Base-by-base conservation (phyloP, 73 alveolate genomes). In the Symbiodinium pilosum region DNA sequence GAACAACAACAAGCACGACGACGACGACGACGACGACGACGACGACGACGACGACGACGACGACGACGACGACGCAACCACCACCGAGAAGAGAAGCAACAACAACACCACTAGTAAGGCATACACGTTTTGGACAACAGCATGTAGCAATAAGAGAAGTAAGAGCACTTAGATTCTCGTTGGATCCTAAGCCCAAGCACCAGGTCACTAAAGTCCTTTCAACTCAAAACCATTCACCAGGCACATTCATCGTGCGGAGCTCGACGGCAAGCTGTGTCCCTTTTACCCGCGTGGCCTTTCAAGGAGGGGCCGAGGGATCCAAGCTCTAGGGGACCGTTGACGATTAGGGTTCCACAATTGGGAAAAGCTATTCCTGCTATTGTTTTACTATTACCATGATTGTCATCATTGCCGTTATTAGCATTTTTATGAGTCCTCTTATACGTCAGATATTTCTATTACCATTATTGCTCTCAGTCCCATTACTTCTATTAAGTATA, bases 231-330 rank as follows among this genome's bases (percentile, higher is more conserved):
- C 64, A 47, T 47, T 47, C 64, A 47, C 64, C 64, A 47, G 64
- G 64, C 71, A 54, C 2, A 30, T 54, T 54, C 71, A 54, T 54
- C 71, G 71, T 54, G 71, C 71, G n/a, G 71, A 54, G 71, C 71
- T 54, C 71, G 71, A 54, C n/a, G 71, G 71, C 71, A 54, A 54
- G 71, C 71, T 54, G 71, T 54, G 71, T 54, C 71, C 71, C 71
- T 54, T 54, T 14, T 54, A 54, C 71, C 71, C 71, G 71, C 71
- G 71, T 14, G n/a, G 71, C 71, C 71, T 54, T 54, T 54, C 71
- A 47, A 47, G 64, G 64, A 47, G 64, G 64, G 64, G 64, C 64
- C 64, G 64, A 11, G 64, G n/a, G n/a, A n/a, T n/a, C 16, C 64
- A 47, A 16, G 64, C 64, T 47, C 64, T 47, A 47, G 64, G 64